Base-by-base conservation (phyloP, 192 early-diverging fungal genomes). In the Funneliformis mosseae region DNA sequence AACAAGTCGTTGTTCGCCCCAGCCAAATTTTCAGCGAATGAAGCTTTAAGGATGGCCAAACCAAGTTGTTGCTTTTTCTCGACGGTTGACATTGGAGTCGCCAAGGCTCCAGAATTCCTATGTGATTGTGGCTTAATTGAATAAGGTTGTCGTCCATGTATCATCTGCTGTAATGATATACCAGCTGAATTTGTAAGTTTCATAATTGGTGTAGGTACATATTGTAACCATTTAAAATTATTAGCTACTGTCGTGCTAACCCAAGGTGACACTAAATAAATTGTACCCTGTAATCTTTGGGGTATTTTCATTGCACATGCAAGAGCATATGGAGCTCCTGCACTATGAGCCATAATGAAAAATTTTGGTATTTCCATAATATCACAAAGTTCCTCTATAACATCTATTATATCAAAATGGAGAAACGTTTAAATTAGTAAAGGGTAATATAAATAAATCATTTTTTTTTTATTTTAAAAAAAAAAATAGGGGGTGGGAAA, bases 291-390 rank as follows among this genome's bases (percentile, higher is more conserved):
- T 33, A 86, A 71, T 63, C 83, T 79, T 38, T 83, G 43, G 38
- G 83, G 83, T 46, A 86, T 77, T 75, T 81, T 69, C 0, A 86
- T 71, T 6, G 83, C 85, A 74, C 85, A 86, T 46, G 85, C 82
- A 81, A 86, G 83, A 25, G 85, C 85, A 61, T 86, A 83, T 61
- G 83, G 83, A 21, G 85, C 85, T 33, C 85, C 85, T 74, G 82
- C 83, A 33, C 82, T 83, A 75, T 86, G 85, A 14, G 82, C 85
- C 81, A 86, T 86, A 33, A 86, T 72, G 6, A 83, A 86, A 61
- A 86, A 86, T 71, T 86, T 83, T 79, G 83, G 80, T 78, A 86
- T 86, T 66, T 83, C 83, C 68, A 86, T 80, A 5, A 83, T 81
- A 66, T 86, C 64, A 16, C 82, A 83, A 81, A 86, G 83, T 59